These are phyloP conservation scores for Chrysanthemum seticuspe DNA, from an alignment of 129 eudicot species.

Conservation along the genomic window DNA sequence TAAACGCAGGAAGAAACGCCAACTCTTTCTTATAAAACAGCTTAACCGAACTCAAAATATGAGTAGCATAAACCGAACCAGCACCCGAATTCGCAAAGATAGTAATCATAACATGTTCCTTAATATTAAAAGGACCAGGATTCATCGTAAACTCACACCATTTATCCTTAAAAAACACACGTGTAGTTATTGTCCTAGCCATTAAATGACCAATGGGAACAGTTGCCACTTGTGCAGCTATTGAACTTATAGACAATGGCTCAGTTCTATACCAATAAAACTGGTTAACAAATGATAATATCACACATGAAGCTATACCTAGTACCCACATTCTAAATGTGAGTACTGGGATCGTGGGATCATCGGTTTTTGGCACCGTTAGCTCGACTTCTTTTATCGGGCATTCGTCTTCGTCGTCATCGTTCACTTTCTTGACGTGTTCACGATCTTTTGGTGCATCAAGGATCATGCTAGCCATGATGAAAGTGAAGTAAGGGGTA, in stretches of 20 bases:
- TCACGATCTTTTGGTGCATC: too few relatives aligned
- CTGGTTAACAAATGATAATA: constrained; percentile 65
- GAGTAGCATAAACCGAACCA: constrained; percentile 66
- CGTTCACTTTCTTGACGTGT: too few relatives aligned
- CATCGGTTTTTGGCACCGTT: constrained; percentile 75
- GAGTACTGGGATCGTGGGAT: constrained; percentile 52
- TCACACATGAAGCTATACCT: constrained; percentile 49
- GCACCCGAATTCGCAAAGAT: constrained; percentile 72
- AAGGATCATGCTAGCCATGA: too few relatives aligned
- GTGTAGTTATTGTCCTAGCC: constrained; percentile 48
- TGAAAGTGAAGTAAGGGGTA: too few relatives aligned
- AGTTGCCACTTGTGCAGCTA: constrained; percentile 55
- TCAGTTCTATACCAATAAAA: constrained; percentile 68
- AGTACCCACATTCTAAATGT: constrained; percentile 76
- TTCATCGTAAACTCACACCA: constrained; percentile 49
- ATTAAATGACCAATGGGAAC: constrained; percentile 71
- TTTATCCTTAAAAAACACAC: constrained; percentile 41
- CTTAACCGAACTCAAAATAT: constrained; percentile 58
- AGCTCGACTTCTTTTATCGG: constrained; percentile 52
- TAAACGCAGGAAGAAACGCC: constrained; percentile 53
- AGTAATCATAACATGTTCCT: constrained; percentile 74
- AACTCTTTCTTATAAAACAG: constrained; percentile 47
- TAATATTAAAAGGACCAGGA: constrained; percentile 75
- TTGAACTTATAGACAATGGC: constrained; percentile 41
- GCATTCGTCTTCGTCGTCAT: constrained; percentile 35